Percentiles rank a stretch among this genome's conserved stretches.
Evolutionary conservation across 306 rosid species (phyloP).

Genomic region (Myrica gale): DNA sequence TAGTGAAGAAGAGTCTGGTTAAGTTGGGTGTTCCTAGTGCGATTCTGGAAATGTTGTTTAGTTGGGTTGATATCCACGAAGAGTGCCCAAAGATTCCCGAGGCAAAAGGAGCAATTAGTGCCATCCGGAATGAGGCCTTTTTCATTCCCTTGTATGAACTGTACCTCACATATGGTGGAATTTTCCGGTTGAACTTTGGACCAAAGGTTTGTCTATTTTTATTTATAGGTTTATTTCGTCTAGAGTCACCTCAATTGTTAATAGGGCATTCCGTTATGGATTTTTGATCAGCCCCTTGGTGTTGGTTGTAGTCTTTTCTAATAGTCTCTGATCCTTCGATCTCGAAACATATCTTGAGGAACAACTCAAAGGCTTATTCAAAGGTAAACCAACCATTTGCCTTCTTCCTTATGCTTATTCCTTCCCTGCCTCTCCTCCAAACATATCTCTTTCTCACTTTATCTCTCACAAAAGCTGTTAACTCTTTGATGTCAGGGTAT

Average conservation of each 20-base stretch:
- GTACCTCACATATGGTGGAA: slow-evolving; percentile 84
- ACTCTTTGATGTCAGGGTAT: slow-evolving; percentile 66
- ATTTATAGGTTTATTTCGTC: neutral
- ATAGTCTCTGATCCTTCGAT: slow-evolving; percentile 96
- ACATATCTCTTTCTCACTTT: slow-evolving; percentile 7
- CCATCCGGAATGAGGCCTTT: slow-evolving; percentile 78
- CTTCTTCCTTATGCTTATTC: neutral
- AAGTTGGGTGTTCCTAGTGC: slow-evolving; percentile 68
- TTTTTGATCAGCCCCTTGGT: slow-evolving; percentile 11
- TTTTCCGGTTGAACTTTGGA: slow-evolving; percentile 85
- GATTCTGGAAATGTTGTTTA: slow-evolving; percentile 52
- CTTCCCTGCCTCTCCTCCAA: slow-evolving; percentile 8
- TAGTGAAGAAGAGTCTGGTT: slow-evolving; percentile 54
- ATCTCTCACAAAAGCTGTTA: slow-evolving; percentile 10
- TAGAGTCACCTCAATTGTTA: neutral
- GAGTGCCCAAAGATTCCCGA: slow-evolving; percentile 64
- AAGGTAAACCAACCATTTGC: slow-evolving; percentile 51
- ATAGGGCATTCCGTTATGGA: neutral
- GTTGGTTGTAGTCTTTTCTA: slow-evolving; percentile 71
- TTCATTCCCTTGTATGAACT: slow-evolving; percentile 88
- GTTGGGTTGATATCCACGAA: slow-evolving; percentile 42
- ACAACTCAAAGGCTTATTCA: slow-evolving; percentile 90
- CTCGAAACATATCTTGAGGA: slow-evolving; percentile 79
- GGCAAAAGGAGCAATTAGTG: slow-evolving; percentile 71
- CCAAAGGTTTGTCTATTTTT: slow-evolving; percentile 73